Conservation (phyloP, 2,329 filamentous ascomycete species). For the Escovopsis sp. region DNA sequence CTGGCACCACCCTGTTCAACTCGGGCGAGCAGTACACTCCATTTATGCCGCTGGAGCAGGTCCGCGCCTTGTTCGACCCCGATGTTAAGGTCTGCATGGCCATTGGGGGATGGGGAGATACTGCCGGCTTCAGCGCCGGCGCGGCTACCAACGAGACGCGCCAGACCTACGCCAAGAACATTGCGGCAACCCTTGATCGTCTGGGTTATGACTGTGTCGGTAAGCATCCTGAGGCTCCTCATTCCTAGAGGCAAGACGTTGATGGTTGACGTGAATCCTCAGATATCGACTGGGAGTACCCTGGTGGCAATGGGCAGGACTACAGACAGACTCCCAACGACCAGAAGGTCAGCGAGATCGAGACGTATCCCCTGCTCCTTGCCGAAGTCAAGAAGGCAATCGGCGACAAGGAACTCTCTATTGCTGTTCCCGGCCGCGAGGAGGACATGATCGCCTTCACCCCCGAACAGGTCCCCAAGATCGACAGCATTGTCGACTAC, state of each 20-base stretch:
- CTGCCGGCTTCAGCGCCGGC: slow-evolving; percentile 36
- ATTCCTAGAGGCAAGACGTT: background rate
- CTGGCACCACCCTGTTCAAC: slow-evolving; percentile 34
- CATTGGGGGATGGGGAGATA: slow-evolving; percentile 52
- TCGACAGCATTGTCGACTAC: slow-evolving; percentile 47
- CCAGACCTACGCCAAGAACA: slow-evolving; percentile 39
- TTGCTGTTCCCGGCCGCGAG: slow-evolving; percentile 48
- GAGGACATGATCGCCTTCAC: slow-evolving; percentile 57
- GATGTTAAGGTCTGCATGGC: slow-evolving; percentile 47
- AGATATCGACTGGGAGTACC: slow-evolving; percentile 55
- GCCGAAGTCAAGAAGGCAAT: slow-evolving; percentile 42
- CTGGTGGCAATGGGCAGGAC: slow-evolving; percentile 51
- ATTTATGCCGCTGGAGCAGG: slow-evolving; percentile 34
- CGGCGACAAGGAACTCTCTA: slow-evolving; percentile 47
- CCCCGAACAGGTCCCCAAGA: slow-evolving; percentile 36
- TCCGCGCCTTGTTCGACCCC: slow-evolving; percentile 36
- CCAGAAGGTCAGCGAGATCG: slow-evolving; percentile 43
- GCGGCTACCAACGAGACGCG: slow-evolving; percentile 32
- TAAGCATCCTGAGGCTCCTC: slow-evolving; percentile 14
- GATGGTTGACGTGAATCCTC: background rate
- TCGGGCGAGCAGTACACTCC: slow-evolving; percentile 31
- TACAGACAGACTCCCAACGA: slow-evolving; percentile 49
- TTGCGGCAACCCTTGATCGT: slow-evolving; percentile 36
- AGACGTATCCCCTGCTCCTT: slow-evolving; percentile 46
- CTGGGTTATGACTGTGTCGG: slow-evolving; percentile 47